Evolutionary conservation across 1,284 basidiomycete species (phyloP), one percentile per base, ranked within the genome.

Genomic region (Cutaneotrichosporon dermatis): DNA sequence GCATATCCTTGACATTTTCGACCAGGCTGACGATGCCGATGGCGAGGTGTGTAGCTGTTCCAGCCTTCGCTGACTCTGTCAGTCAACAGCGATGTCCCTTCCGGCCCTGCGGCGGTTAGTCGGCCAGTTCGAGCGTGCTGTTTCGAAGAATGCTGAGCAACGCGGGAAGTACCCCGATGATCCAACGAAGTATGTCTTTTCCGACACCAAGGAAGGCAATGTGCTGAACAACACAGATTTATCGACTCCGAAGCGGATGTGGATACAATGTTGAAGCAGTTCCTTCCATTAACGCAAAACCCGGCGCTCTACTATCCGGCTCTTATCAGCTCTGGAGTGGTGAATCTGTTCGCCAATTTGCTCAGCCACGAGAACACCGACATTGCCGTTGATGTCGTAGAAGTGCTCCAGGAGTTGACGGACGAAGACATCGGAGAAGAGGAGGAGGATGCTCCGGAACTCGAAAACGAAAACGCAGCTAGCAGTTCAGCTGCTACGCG

Each of bases 241-340:
- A 96, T 99, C 70, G 93, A 98, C 70, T 99, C 96, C 0, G 96
- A 99, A 80, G 90, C 91, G 34, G 92, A 97, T 71, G 83, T 99
- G 7, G 92, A 99, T 69, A 81, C 82, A 54, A 85, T 91, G 12
- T 84, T 99, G 62, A 93, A 95, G 72, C 83, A 89, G 3, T 81
- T 97, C 54, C 80, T 93, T 6, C 87, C 94, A 2, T 82, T 99
- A n/a, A 90, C 96, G 0, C 92, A 97, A 71, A 85, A 85, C 12
- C 90, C 93, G 0, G 80, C 82, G 4, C 75, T 90, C 7, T 88
- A 92, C 63, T 99, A 98, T 75, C 88, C 92, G 4, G 93, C 98
- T 73, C 82, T 98, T 44, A 83, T 94, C 60, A 85, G 85, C 51
- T 86, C 88, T 3, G 89, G 88, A 34, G 82, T 86, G 13, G 79